Base-by-base conservation (phyloP, 1,139 yeast species). In the Zygosaccharomyces sapae region DNA sequence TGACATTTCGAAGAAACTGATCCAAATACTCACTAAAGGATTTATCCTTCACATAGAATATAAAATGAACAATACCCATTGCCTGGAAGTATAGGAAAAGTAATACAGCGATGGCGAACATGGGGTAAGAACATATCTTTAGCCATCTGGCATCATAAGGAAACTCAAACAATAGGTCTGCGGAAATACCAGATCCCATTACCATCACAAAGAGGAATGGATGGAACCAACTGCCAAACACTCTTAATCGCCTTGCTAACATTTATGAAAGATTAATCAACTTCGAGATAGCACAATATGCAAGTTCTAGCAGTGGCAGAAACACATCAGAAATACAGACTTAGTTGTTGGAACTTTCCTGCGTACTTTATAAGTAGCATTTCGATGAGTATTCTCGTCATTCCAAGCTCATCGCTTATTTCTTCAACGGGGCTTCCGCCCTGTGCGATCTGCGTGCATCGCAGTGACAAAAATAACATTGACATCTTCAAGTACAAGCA, bases 111-210 rank as follows among this genome's bases (percentile, higher is more conserved):
- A 80, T 55, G 4, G 75, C 82, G 67, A 77, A 79, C 72, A 82
- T 71, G 8, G 83, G 74, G 47, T 77, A 70, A 1, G 86, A 83
- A 45, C 81, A 71, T 2, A 77, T 65, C 39, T 71, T 58, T 25
- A 86, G 70, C 94, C 94, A 80, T 40, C 67, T 63, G 0, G 81
- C 75, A 1, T 72, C 74, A 59, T 79, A 85, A 0, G 95, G 89
- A 62, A 83, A 87, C 29, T 70, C 63, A 65, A 80, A 76, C 43
- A 87, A 68, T 6, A 86, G 69, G 34, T 76, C 65, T 3, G 85
- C 70, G 1, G 86, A 70, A 39, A 87, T 85, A 1, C 96, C 96
- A 0, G 84, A 77, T 2, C 95, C 96, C 96, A 88, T 88, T n/a
- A 81, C 75, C 41, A 80, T 72, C 33, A 85, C 83, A 65, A 83